Evolutionary conservation across 2,329 filamentous ascomycete species (phyloP), one percentile per base, ranked within the genome.

Genomic region (Paraphoma chrysanthemicola): DNA sequence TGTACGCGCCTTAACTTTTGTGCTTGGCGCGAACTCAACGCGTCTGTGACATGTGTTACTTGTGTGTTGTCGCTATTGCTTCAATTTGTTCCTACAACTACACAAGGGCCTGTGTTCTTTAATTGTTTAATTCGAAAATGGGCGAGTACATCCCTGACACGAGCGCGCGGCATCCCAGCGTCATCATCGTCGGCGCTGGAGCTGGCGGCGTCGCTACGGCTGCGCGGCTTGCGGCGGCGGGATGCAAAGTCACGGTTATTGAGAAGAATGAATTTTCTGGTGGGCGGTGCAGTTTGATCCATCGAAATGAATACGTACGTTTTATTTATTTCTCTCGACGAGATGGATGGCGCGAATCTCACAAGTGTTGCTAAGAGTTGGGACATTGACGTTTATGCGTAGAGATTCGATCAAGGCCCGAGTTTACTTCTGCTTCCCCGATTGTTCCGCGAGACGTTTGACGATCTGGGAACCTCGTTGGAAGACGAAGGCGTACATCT

Each of bases 191-290:
- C 83, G 89, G 89, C 60, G 89, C 90, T 30, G 90, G 90, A 56
- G 86, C 86, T 44, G 90, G 90, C 48, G 90, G 90, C 56, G 85
- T 91, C 42, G 85, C 88, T n/a, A 87, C 86, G 1, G 88, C 90
- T 54, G 89, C 90, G 2, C 86, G 90, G 44, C 84, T 92, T 10
- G 88, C 88, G 48, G 88, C 88, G 69, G 84, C 88, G 1, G 90
- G 90, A 39, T 87, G 89, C 72, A 73, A 82, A 33, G 90, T 92
- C n/a, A 92, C 88, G 0, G 87, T 92, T 1, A 77, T 92, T n/a
- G 90, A 93, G 75, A 92, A 92, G 80, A 92, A 92, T 69, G 78
- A 79, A 54, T 90, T 90, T 71, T 88, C 86, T 0, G 90, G 90
- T 44, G 90, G 90, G 4, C 81, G 90, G 52, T 92, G 89, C 76